phyloP scores from a whole-genome alignment of 1,284 basidiomycete genomes.

The Cryptococcus neoformans region DNA sequence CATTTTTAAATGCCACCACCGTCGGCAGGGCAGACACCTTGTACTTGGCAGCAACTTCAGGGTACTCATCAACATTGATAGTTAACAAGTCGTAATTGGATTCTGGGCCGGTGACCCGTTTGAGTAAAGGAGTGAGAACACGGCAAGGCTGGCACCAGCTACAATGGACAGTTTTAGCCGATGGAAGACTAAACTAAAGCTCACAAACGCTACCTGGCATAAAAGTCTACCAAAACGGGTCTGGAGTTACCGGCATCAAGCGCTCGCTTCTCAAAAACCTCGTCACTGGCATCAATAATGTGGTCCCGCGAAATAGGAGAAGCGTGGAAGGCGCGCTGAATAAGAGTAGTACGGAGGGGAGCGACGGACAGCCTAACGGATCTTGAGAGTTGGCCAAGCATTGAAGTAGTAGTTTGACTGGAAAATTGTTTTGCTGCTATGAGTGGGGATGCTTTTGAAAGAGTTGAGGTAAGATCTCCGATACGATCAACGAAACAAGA shows the following conservation, averaged over 20 bases:
- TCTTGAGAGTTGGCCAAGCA: conserved; percentile 4
- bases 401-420: not conserved
- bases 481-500: no score
- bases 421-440: no score
- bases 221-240: conserved; percentile 49
- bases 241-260: conserved; percentile 24
- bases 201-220: conserved; percentile 30
- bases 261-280: conserved; percentile 26
- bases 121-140: conserved; percentile 45
- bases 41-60: conserved; percentile 44
- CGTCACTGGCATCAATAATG: conserved; percentile 31
- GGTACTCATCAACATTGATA: conserved; percentile 43
- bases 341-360: conserved; percentile 3
- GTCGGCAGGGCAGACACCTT: conserved; percentile 47
- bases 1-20: conserved; percentile 49
- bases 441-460: no score
- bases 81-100: conserved; percentile 42
- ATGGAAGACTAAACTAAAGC: no score
- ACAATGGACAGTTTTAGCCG: not conserved
- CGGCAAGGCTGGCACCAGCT: conserved; percentile 50
- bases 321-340: conserved; percentile 19
- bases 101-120: conserved; percentile 37
- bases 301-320: conserved; percentile 27
- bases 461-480: no score
- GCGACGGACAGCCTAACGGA: conserved; percentile 4